These are phyloP conservation scores for Neurospora sublineolata DNA, from an alignment of 495 filamentous ascomycete species.

Conservation along the genomic window DNA sequence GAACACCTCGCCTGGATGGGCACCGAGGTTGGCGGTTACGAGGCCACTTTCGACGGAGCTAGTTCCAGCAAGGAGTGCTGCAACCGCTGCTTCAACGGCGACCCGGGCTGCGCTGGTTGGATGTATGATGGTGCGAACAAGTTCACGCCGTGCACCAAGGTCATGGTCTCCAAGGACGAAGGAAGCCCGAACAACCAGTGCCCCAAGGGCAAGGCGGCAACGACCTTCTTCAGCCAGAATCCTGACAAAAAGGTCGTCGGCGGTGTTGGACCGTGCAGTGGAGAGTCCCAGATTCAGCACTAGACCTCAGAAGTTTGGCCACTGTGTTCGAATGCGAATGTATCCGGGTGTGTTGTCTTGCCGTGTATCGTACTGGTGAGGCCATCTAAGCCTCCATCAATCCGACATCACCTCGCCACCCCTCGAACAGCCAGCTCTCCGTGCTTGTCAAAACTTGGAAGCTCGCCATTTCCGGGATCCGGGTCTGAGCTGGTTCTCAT, in stretches of 20 bases:
- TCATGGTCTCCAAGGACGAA: not conserved
- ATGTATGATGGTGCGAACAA: slow-evolving; percentile 1
- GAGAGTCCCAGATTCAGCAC: not conserved
- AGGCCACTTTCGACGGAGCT: not conserved
- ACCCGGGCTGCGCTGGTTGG: slow-evolving; percentile 16
- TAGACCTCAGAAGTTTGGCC: not conserved
- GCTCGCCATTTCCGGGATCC: not conserved
- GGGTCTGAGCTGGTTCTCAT: not conserved
- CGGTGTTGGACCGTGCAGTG: not conserved
- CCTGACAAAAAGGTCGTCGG: not conserved
- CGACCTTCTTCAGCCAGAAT: not conserved
- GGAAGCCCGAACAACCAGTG: slow-evolving; percentile 3
- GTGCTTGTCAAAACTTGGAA: not conserved
- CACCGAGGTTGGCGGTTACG: not conserved
- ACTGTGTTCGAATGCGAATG: not conserved
- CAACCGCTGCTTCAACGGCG: slow-evolving; percentile 1
- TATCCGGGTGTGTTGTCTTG: not conserved
- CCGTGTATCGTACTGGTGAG: not conserved
- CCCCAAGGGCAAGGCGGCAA: slow-evolving; percentile 5
- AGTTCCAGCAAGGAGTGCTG: slow-evolving; percentile 13
- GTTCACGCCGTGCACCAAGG: slow-evolving; percentile 16
- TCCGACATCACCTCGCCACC: not conserved
- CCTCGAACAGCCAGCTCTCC: not conserved
- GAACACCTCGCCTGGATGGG: slow-evolving; percentile 7
- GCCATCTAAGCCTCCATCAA: not conserved